These are phyloP conservation scores for Aspergillus nidulans DNA, from an alignment of 495 filamentous ascomycete genomes.

Conservation along the genomic window DNA sequence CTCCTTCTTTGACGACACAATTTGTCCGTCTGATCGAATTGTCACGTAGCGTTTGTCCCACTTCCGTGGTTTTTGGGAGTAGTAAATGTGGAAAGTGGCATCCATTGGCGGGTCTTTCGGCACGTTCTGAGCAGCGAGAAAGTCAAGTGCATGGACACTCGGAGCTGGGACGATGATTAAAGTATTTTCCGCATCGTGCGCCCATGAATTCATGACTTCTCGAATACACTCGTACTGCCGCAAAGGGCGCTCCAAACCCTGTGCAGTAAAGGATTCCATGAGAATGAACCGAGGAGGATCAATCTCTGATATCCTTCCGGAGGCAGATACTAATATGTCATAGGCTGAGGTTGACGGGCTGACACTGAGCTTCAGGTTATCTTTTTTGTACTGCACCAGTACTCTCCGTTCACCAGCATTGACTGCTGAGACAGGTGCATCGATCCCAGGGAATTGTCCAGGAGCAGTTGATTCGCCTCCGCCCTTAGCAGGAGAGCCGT, in stretches of 20 bases:
- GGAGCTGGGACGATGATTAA: slow-evolving; percentile 56
- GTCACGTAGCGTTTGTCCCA: slow-evolving; percentile 87
- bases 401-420: slow-evolving; percentile 76
- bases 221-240: slow-evolving; percentile 83
- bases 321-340: slow-evolving; percentile 63
- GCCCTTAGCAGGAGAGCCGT: slow-evolving; percentile 10
- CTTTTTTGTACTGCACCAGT: slow-evolving; percentile 60
- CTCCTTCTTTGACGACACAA: slow-evolving; percentile 68
- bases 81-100: slow-evolving; percentile 65
- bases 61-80: slow-evolving; percentile 72
- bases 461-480: slow-evolving; percentile 37
- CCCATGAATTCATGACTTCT: slow-evolving; percentile 91
- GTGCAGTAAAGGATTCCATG: slow-evolving; percentile 66
- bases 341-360: slow-evolving; percentile 66
- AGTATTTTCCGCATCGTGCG: slow-evolving; percentile 66
- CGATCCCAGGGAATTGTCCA: slow-evolving; percentile 58
- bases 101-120: slow-evolving; percentile 56
- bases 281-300: slow-evolving; percentile 58
- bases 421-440: slow-evolving; percentile 79
- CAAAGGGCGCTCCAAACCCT: slow-evolving; percentile 80
- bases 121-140: slow-evolving; percentile 49
- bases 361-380: slow-evolving; percentile 60
- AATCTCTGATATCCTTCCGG: slow-evolving; percentile 53
- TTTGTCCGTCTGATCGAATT: slow-evolving; percentile 67
- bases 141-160: slow-evolving; percentile 38